phyloP scores from a whole-genome alignment of 164 flowering plant genomes.

The Sedum album region DNA sequence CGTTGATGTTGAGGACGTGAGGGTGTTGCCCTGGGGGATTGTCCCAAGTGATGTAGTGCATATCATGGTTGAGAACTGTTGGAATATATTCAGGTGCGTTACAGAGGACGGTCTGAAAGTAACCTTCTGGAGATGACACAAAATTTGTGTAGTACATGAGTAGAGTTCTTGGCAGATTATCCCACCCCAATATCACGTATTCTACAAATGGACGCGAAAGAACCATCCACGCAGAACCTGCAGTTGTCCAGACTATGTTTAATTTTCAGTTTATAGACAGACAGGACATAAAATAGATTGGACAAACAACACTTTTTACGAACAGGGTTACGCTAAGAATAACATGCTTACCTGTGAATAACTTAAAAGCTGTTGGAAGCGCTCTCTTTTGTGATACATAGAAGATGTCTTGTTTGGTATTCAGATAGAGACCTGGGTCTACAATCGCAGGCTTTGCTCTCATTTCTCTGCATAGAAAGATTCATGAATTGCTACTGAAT shows the following conservation, averaged over 20 bases:
- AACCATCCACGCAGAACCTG: constrained; percentile 10
- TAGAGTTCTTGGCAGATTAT: constrained; percentile 3
- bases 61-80: constrained; percentile 5
- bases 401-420: constrained; percentile 51
- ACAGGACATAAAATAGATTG: neutral
- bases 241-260: neutral
- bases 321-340: too few species aligned
- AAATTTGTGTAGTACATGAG: constrained; percentile 10
- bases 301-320: neutral
- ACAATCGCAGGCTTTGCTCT: constrained; percentile 59
- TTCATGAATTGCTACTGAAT: neutral
- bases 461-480: constrained; percentile 26
- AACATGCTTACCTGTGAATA: constrained; percentile 45
- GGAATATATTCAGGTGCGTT: too few species aligned
- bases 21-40: constrained; percentile 5
- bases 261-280: neutral
- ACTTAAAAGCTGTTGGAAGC: too few species aligned
- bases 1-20: neutral
- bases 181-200: constrained; percentile 6
- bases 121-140: constrained; percentile 9
- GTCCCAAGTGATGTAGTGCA: constrained; percentile 8
- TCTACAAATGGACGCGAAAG: neutral
- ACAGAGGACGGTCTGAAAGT: constrained; percentile 8
- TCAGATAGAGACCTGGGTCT: constrained; percentile 63
- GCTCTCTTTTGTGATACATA: constrained; percentile 51